Percentiles rank a stretch among this genome's conserved stretches.
phyloP scores from a whole-genome alignment of 164 flowering plant genomes.

The Platanus orientalis region DNA sequence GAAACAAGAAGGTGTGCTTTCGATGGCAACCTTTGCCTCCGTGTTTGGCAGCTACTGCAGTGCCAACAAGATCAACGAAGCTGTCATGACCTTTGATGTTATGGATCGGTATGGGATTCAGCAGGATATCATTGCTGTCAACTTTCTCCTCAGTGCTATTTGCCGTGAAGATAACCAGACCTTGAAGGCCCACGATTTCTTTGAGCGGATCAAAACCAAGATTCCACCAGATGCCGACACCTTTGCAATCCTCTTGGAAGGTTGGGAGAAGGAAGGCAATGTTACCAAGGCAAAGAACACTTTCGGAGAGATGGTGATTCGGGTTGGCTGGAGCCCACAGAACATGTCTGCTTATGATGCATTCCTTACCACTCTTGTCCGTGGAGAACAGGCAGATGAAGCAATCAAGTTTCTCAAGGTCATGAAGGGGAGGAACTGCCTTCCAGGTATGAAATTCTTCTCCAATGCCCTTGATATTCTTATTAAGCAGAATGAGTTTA shows the following conservation, averaged over 20 bases:
- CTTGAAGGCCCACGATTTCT: conserved; percentile 43
- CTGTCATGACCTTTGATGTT: conserved; percentile 65
- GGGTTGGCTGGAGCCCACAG: conserved; percentile 60
- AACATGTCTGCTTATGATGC: conserved; percentile 64
- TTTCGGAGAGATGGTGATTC: conserved; percentile 75
- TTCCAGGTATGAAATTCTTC: conserved; percentile 81
- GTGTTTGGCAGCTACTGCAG: conserved; percentile 64
- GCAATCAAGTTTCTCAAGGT: conserved; percentile 55
- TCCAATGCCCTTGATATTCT: conserved; percentile 63
- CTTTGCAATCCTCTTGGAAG: conserved; percentile 65
- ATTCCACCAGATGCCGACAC: conserved; percentile 60
- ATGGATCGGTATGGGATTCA: conserved; percentile 60
- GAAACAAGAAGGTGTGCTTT: conserved; percentile 51
- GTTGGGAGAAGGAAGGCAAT: conserved; percentile 76
- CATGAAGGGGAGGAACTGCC: conserved; percentile 57
- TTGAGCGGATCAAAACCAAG: conserved; percentile 47
- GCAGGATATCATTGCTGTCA: conserved; percentile 65
- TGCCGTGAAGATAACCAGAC: conserved; percentile 47
- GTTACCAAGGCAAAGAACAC: conserved; percentile 52
- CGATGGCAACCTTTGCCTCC: conserved; percentile 54
- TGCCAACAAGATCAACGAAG: conserved; percentile 49
- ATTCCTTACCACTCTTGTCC: conserved; percentile 53
- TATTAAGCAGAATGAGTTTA: conserved; percentile 39
- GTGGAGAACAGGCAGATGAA: conserved; percentile 43
- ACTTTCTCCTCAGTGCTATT: conserved; percentile 67